Evolutionary conservation across 176 grass and related monocot genomes (phyloP).

Genomic region (Thinopyrum elongatum): DNA sequence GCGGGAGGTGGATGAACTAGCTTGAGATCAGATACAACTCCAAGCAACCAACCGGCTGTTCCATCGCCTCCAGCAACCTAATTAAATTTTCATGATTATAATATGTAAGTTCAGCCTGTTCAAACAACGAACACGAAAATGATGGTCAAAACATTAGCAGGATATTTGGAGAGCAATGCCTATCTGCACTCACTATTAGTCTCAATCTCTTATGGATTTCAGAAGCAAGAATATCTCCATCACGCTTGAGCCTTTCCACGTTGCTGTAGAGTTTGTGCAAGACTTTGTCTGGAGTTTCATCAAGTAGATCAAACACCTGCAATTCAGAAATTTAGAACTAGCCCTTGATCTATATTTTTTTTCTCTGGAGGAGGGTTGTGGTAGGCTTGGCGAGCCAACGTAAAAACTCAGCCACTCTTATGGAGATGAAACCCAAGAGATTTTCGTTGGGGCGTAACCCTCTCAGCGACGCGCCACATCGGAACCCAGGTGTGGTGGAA

Average conservation of each 20-base stretch:
- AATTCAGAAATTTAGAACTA: conserved; percentile 32
- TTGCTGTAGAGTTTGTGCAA: conserved; percentile 75
- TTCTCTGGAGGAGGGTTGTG: too few species aligned
- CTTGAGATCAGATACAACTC: conserved; percentile 95
- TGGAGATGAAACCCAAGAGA: too few species aligned
- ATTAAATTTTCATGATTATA: conserved; percentile 36
- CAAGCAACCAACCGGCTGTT: conserved; percentile 87
- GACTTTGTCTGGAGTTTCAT: conserved; percentile 81
- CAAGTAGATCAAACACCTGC: conserved; percentile 80
- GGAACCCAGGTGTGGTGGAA: too few species aligned
- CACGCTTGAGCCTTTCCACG: conserved; percentile 66
- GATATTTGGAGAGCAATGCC: conserved; percentile 12
- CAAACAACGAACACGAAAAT: conserved; percentile 15
- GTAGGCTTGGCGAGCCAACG: too few species aligned
- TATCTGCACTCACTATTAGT: conserved; percentile 77
- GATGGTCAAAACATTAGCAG: conserved; percentile 27
- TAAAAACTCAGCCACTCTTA: too few species aligned
- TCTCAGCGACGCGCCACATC: too few species aligned
- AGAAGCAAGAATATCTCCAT: conserved; percentile 66
- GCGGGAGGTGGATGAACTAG: conserved; percentile 71
- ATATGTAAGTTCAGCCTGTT: conserved; percentile 10
- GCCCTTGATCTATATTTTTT: not conserved
- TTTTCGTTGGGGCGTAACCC: too few species aligned
- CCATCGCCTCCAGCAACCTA: conserved; percentile 99
- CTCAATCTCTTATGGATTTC: conserved; percentile 69